Evolutionary conservation across 345 rosid genomes (phyloP), one percentile per base, ranked within the genome.

Genomic region (Anastatica hierochuntica): DNA sequence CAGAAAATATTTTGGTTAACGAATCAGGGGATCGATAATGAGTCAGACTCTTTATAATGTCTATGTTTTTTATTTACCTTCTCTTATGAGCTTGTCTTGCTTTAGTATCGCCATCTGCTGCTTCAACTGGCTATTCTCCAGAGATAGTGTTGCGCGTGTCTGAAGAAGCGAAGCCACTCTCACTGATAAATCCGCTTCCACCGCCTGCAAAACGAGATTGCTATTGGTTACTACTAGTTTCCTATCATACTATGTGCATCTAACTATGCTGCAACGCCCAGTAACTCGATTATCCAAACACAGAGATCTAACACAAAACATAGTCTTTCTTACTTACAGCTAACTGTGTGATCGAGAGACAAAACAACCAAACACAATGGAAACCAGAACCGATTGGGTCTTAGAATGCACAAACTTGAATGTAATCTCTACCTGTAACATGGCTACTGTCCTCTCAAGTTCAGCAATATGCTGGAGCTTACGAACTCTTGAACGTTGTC

Each of bases 401-500:
- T 56, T 31, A 8, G 9, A 40, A 55, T 39, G 43, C 37, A n/a
- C 29, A 40, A 15, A 41, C 51, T 33, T 17, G 24, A 64, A 33
- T 6, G 11, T 41, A 75, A 18, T 19, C 37, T 37, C 38, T 72
- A 86, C 95, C 95, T 80, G 82, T 35, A 75, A 72, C 74, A 58
- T 63, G 17, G 71, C 49, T n/a, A 86, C 82, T 7, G 70, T 80
- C 74, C 78, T 83, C 65, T 86, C 92, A 49, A 86, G 79, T 65
- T 83, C 86, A 54, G 86, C 84, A 64, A 86, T 86, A 66, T 86
- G 79, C 61, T 83, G 85, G 58, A 83, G 88, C 58, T 80, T 80
- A 12, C 95, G 88, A 62, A 80, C 90, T 74, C 95, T 77, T 1
- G 95, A 83, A 11, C 88, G 95, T 56, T 83, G 92, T 56, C 86